A percentile compares a stretch with the other conserved stretches of the same genome.
phyloP scores from a whole-genome alignment of 371 early-diverging fungal species.

The Haplosporangium sp. region DNA sequence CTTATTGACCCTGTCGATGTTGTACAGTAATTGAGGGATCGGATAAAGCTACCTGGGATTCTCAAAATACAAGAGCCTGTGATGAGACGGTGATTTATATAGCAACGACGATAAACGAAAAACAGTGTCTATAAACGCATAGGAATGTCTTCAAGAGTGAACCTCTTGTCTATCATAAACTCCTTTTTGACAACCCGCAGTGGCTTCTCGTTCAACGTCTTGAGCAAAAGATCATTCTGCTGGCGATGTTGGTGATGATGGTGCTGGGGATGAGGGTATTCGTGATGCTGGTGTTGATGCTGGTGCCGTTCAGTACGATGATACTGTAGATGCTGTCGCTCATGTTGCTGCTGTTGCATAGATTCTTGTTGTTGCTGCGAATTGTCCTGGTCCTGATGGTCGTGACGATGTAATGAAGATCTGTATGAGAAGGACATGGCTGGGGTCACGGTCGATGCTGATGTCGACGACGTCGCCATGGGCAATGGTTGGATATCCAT shows the following conservation, averaged over 20 bases:
- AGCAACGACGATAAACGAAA: not conserved
- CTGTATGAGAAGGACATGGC: no score
- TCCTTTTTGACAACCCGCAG: conserved; percentile 29
- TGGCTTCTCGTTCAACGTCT: conserved; percentile 14
- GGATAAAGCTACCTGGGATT: no score
- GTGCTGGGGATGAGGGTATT: not conserved
- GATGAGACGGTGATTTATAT: no score
- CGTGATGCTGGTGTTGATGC: not conserved
- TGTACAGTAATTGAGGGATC: no score
- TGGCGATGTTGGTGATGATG: conserved; percentile 4
- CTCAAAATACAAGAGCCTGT: no score
- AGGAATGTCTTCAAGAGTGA: conserved; percentile 47
- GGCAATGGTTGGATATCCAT: conserved; percentile 16
- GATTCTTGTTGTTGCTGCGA: no score
- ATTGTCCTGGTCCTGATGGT: no score
- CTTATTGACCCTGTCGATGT: no score
- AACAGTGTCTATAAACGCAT: conserved; percentile 21
- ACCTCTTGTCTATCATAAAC: conserved; percentile 37
- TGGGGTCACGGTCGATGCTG: not conserved
- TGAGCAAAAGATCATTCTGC: not conserved
- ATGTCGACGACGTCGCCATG: not conserved
- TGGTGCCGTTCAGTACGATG: conserved; percentile 2
- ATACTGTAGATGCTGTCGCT: conserved; percentile 1
- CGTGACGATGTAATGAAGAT: no score
- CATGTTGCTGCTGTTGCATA: not conserved